Percentiles rank a stretch among this genome's conserved stretches.
These are phyloP conservation scores for Ephemerocybe angulata DNA, from an alignment of 768 basidiomycete species.

Conservation along the genomic window DNA sequence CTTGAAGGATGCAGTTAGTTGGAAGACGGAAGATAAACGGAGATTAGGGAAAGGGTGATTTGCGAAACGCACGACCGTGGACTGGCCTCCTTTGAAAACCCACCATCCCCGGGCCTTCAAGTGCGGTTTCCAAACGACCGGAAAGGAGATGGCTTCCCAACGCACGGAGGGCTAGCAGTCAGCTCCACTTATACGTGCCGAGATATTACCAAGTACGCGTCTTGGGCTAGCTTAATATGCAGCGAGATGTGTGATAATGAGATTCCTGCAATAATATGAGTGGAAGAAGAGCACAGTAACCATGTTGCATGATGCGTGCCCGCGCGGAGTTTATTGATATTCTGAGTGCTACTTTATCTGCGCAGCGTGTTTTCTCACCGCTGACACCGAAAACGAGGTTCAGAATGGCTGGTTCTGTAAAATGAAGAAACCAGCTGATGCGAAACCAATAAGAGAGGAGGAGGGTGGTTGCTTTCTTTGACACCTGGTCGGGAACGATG, in stretches of 20 bases:
- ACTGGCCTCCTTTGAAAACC: neutral
- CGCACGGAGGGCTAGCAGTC: neutral
- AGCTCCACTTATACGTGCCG: too few species aligned
- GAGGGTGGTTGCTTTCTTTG: neutral
- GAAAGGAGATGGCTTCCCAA: constrained; percentile 1
- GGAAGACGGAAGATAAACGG: neutral
- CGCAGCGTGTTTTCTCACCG: constrained; percentile 4
- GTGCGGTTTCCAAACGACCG: neutral
- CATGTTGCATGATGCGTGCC: too few species aligned
- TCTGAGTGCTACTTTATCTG: neutral
- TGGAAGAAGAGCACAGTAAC: too few species aligned
- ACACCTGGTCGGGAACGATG: neutral
- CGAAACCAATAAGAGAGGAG: neutral
- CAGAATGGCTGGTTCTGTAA: neutral
- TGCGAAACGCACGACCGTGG: neutral
- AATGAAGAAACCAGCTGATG: constrained; percentile 1
- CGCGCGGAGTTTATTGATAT: constrained; percentile 2
- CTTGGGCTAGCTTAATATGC: too few species aligned
- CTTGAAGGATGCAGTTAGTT: too few species aligned
- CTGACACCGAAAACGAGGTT: neutral
- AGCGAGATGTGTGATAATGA: too few species aligned
- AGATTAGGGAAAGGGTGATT: neutral
- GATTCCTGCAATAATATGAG: too few species aligned
- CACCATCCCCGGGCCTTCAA: neutral
- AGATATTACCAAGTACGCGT: too few species aligned